Evolutionary conservation across 768 basidiomycete species (phyloP), one percentile per base, ranked within the genome.

Genomic region (Calocybe cyanea): DNA sequence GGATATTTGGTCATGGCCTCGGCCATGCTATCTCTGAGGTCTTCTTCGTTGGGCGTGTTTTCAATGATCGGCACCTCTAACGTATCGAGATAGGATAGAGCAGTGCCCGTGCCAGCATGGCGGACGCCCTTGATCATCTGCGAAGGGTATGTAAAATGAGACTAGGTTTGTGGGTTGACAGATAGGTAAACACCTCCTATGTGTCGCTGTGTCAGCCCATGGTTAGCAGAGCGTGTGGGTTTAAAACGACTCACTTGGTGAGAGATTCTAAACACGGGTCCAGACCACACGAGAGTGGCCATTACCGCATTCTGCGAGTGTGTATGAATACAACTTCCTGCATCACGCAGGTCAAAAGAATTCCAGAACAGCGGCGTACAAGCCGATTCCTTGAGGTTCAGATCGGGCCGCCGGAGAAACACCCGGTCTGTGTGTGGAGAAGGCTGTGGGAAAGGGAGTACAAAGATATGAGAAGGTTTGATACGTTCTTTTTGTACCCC

Each of bases 281-380:
- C 84, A 4, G 76, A 70, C 78, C 83, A 91, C 13, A 92, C 70
- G 28, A 94, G 64, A 0, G 91, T 92, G 1, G 84, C 85, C 81
- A 93, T 88, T 33, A 94, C 92, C 31, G 83, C 91, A 61, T 92
- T 80, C 60, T 93, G 91, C 0, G 87, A 90, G 59, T 93, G 92
- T 0, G 91, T 93, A 59, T 93, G 92, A 51, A 94, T 91, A 56
- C 90, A 93, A 35, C 88, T 88, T 1, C 87, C 86, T 2, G 91
- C 89, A 48, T 76, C 69, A 17, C 88, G 73, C 52, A 87, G 65
- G 24, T 85, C 83, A 59, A 92, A 94, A 2, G 91, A 88, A 58
- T 91, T 92, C 88, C 88, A 93, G 70, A 94, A 94, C 13, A 92
- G 70, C 10, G 92, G 92, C 0, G 91, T 92, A 62, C 92, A 93